Evolutionary conservation across 345 rosid species (phyloP), one percentile per base, ranked within the genome.

Genomic region (Atalantia buxifolia): DNA sequence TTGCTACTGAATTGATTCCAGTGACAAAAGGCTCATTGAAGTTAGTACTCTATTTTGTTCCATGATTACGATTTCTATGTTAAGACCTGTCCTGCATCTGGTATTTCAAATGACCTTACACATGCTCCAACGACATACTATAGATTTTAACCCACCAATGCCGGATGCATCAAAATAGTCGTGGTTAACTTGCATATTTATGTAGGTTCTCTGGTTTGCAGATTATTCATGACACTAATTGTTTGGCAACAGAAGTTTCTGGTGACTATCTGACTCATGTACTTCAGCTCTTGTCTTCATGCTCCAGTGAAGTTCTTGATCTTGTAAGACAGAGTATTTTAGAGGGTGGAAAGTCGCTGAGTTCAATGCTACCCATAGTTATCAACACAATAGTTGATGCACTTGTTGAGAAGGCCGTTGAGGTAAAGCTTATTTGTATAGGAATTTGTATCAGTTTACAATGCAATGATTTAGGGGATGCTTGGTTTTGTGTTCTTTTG

Each of bases 361-460:
- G 82, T 81, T 86, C 87, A 80, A 78, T 92, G 62, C 63, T 85
- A 80, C 98, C 98, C 76, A 64, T 65, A 70, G 86, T 87, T 77
- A 81, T 86, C 75, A 86, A 80, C 31, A 79, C 94, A 66, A 87
- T 96, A 69, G 81, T 86, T 62, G 94, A 90, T 64, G 86, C 90
- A 42, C 82, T 96, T 31, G 95, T 93, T 68, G 94, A 94, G 59
- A 93, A 89, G 84, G 90, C 98, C 79, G 94, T 90, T 76, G 98
- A 92, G 98, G 99, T 96, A 85, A 85, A 80, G 77, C 57, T 73
- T 79, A 72, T 35, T 60, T 74, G 35, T 56, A n/a, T 42, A 62
- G 36, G 38, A 59, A 30, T 74, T 10, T 21, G 19, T 13, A 55
- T 63, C 12, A 16, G 24, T 72, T 70, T 66, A 28, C 33, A 28